Evolutionary conservation across 768 basidiomycete species (phyloP).

Genomic region (Lactarius quietus): DNA sequence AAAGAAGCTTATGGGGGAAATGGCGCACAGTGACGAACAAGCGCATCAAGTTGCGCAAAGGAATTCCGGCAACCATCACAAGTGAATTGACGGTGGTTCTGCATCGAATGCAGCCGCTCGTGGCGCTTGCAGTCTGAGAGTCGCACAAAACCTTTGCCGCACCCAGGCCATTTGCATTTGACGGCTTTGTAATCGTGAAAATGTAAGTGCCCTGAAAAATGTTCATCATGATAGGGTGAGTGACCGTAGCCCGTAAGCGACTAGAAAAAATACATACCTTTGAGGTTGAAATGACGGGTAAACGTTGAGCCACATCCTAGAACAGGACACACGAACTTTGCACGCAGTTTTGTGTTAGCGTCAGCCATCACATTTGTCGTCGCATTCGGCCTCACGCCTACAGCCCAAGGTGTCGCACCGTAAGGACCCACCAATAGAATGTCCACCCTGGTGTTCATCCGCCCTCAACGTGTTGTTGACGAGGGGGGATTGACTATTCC

Average conservation of each 20-base stretch:
- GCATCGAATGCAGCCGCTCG: no score
- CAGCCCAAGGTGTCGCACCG: constrained; percentile 17
- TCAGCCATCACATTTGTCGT: constrained; percentile 88
- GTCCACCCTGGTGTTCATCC: background rate
- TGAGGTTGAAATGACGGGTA: constrained; percentile 90
- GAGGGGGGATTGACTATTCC: constrained; percentile 4
- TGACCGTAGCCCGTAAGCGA: background rate
- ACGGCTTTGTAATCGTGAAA: constrained; percentile 94
- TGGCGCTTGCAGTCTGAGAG: no score
- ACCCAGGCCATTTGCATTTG: constrained; percentile 92
- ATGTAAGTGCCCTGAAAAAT: constrained; percentile 72
- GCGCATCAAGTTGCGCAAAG: no score
- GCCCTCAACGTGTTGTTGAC: constrained; percentile 4
- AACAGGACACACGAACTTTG: constrained; percentile 86
- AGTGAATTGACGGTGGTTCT: no score
- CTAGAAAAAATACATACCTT: constrained; percentile 49
- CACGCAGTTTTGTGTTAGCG: constrained; percentile 79
- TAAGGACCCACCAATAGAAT: constrained; percentile 22
- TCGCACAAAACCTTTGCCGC: no score
- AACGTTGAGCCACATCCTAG: constrained; percentile 97
- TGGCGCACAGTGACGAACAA: no score
- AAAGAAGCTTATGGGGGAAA: no score
- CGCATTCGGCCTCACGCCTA: constrained; percentile 72
- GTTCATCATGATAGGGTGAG: constrained; percentile 9
- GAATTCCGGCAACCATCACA: no score